phyloP scores from a whole-genome alignment of 164 flowering plant genomes.

The Santalum album region DNA sequence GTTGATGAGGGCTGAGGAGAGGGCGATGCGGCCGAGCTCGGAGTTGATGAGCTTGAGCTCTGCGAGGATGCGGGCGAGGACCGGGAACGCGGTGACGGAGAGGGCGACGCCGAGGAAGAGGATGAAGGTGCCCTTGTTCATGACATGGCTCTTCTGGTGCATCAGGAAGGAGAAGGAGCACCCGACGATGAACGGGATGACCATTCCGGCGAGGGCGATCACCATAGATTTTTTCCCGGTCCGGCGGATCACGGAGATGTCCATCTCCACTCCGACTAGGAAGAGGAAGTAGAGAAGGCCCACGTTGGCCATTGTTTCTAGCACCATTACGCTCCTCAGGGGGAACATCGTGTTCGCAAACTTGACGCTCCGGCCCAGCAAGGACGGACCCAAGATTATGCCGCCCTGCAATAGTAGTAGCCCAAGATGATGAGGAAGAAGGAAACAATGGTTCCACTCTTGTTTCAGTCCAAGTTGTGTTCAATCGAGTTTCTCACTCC shows the following conservation, averaged over 20 bases:
- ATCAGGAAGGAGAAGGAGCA: slow-evolving; percentile 7
- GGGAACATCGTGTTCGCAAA: slow-evolving; percentile 1
- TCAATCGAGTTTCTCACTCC: too few relatives aligned
- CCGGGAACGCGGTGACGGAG: slow-evolving; percentile 5
- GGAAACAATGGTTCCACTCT: too few relatives aligned
- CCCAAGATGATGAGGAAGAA: too few relatives aligned
- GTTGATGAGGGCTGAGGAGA: slow-evolving; percentile 6
- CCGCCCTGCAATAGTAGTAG: slow-evolving; percentile 4
- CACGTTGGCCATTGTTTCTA: slow-evolving; percentile 2
- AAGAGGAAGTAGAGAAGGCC: slow-evolving; percentile 5
- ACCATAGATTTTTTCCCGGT: neutral
- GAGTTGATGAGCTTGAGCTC: slow-evolving; percentile 4
- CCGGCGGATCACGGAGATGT: slow-evolving; percentile 1
- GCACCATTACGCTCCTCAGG: slow-evolving; percentile 4
- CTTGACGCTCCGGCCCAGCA: neutral
- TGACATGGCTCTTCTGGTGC: neutral
- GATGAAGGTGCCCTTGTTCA: neutral
- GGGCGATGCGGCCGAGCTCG: slow-evolving; percentile 4
- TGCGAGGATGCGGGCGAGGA: slow-evolving; percentile 4
- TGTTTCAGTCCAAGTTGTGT: too few relatives aligned
- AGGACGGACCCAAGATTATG: neutral
- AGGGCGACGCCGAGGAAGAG: slow-evolving; percentile 6
- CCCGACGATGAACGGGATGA: slow-evolving; percentile 1
- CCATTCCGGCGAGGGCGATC: neutral
- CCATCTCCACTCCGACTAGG: slow-evolving; percentile 3